Base-by-base conservation (phyloP, 2,329 filamentous ascomycete genomes). In the Fusarium sterilihyphosum region DNA sequence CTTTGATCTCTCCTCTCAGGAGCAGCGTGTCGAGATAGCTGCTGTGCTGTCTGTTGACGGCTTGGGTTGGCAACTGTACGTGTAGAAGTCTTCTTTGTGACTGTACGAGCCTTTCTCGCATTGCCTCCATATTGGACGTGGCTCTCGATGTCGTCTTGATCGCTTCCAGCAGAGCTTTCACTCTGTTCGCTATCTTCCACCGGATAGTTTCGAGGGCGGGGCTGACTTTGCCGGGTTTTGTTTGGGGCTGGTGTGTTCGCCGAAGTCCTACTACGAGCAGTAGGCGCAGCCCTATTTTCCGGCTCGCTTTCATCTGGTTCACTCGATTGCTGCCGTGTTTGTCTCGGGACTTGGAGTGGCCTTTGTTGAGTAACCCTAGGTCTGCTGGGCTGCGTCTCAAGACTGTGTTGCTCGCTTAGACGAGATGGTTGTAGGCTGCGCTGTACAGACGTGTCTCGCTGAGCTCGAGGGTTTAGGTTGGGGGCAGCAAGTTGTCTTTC, bases 171-270 rank as follows among this genome's bases (percentile, higher is more conserved):
- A 18, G 33, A 44, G 35, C 24, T 46, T 29, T 37, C 61, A 13
- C 61, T 46, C 17, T 70, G 67, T 17, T 60, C 37, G 8, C 40
- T 24, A 20, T 71, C 54, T 31, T 62, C 62, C 17, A 29, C 52
- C 10, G 40, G n/a, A 16, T 40, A 6, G 26, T 62, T 65, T 46
- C 8, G 70, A 9, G 54, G 13, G 16, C 26, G 38, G 18, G 59
- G 14, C n/a, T 61, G 57, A 9, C 41, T 67, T 52, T 58, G 66
- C 14, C 69, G 68, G 38, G 46, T 64, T 61, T 43, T 74, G 46
- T 40, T 67, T 13, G 61, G 69, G 24, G 67, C 70, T n/a, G 77
- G 76, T 9, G 78, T 79, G 20, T 80, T 79, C 17, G 54, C 65
- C n/a, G 57, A 29, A 37, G 61, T 46, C 26, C 40, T 62, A 17